Evolutionary conservation across 257 asterid species (phyloP), one percentile per base, ranked within the genome.

Genomic region (Solanum microdontum): DNA sequence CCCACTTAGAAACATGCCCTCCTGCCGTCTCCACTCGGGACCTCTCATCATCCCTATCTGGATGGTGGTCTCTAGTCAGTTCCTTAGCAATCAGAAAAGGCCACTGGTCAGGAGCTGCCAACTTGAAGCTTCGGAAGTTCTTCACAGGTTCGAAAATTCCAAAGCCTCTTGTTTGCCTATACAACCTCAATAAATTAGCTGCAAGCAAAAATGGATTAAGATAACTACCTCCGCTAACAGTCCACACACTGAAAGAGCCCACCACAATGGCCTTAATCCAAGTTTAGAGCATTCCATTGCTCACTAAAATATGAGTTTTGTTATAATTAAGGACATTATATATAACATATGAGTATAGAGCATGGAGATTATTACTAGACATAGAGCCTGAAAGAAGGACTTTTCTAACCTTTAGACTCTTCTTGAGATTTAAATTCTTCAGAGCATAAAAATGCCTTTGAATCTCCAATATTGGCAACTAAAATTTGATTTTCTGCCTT

Each of bases 381-480:
- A 28, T 45, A 80, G 85, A 80, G 28, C 77, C 58, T 64, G 75
- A 87, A 55, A 82, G 83, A 85, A 89, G 36, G 73, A 86, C 82
- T 26, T 66, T 64, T 86, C 91, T 88, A 32, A 96, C 99, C 99
- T 95, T 93, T 94, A 86, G 98, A 97, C 93, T 94, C 98, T 40
- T 90, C 88, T 37, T 98, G 97, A 91, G 98, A 88, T 88, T 94
- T 97, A 87, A 91, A 92, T 83, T 90, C 92, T 92, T 95, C 98
- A 86, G 99, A 93, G 95, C 99, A 97, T 91, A 97, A 79, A 90
- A 97, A 93, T 73, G 99, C 99, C 94, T 97, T 97, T 32, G 98
- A 97, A 90, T 97, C 99, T 69, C 99, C 99, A 84, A 97, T 66
- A 90, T 97, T 94, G 76, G 98, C 99, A 88, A 95, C 99, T 85